Evolutionary conservation across 2,329 filamentous ascomycete species (phyloP).

Genomic region (Aureobasidium mangrovei): DNA sequence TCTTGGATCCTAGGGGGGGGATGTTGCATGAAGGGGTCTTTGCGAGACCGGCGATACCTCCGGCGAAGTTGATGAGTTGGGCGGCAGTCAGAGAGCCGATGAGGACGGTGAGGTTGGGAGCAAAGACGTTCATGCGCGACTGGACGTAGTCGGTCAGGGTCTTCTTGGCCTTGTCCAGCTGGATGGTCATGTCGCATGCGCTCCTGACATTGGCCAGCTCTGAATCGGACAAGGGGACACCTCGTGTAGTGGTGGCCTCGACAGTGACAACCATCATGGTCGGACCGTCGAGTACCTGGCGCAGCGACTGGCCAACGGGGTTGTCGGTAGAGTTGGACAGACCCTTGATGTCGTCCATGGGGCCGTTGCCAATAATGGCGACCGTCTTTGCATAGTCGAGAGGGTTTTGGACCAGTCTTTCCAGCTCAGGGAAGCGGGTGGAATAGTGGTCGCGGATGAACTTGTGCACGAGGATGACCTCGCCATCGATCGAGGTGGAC

Average conservation of each 20-base stretch:
- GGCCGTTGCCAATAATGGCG: conserved; percentile 83
- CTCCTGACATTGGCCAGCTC: conserved; percentile 66
- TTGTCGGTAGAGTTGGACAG: conserved; percentile 73
- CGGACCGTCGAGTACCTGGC: conserved; percentile 75
- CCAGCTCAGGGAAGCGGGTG: conserved; percentile 83
- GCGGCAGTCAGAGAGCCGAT: conserved; percentile 90
- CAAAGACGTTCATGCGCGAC: conserved; percentile 93
- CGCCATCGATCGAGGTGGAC: conserved; percentile 86
- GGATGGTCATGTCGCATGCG: conserved; percentile 82
- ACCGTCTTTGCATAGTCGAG: conserved; percentile 94
- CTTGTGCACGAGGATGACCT: conserved; percentile 90
- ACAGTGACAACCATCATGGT: conserved; percentile 93
- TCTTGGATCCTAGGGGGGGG: conserved; percentile 81
- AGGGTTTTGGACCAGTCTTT: conserved; percentile 80
- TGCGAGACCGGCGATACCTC: conserved; percentile 77
- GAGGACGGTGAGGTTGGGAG: conserved; percentile 82
- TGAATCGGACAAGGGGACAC: conserved; percentile 62
- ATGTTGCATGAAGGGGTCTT: conserved; percentile 93
- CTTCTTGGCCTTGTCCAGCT: conserved; percentile 77
- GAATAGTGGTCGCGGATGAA: conserved; percentile 96
- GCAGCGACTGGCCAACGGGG: conserved; percentile 63
- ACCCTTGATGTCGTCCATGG: conserved; percentile 77
- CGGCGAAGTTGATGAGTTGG: conserved; percentile 90
- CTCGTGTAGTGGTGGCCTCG: conserved; percentile 83
- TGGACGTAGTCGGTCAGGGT: conserved; percentile 89